A percentile compares a stretch with the other conserved stretches of the same genome.
phyloP scores from a whole-genome alignment of 495 filamentous ascomycete species.

The Neurospora tetraspora region DNA sequence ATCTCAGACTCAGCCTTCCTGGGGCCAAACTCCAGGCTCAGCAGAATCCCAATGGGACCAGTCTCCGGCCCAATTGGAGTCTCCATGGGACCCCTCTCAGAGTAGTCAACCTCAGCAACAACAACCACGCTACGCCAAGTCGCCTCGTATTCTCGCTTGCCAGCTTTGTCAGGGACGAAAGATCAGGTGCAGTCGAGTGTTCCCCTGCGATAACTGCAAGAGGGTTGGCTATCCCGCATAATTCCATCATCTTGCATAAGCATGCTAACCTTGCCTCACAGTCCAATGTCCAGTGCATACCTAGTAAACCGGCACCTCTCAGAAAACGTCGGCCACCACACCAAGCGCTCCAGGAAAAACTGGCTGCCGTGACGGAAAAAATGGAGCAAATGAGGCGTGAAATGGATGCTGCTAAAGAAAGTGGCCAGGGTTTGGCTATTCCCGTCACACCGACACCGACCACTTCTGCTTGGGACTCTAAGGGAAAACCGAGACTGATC shows the following conservation, averaged over 20 bases:
- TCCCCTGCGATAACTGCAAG: slow-evolving; percentile 55
- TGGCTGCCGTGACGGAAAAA: slow-evolving; percentile 13
- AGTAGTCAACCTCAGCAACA: neutral
- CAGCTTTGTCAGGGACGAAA: slow-evolving; percentile 53
- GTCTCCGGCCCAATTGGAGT: neutral
- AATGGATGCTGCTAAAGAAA: neutral
- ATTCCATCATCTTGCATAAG: slow-evolving; percentile 1
- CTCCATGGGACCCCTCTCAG: neutral
- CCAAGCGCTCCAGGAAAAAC: slow-evolving; percentile 38
- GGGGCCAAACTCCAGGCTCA: neutral
- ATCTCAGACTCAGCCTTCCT: neutral
- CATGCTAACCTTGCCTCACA: slow-evolving; percentile 8
- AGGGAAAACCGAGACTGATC: slow-evolving; percentile 27
- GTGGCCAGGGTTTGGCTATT: neutral
- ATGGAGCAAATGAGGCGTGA: neutral
- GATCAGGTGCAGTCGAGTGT: slow-evolving; percentile 58
- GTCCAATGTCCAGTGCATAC: slow-evolving; percentile 36
- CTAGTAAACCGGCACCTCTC: slow-evolving; percentile 38
- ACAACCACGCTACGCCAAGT: slow-evolving; percentile 8
- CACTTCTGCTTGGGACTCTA: slow-evolving; percentile 18
- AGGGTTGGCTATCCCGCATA: neutral
- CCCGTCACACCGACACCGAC: neutral
- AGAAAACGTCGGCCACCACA: slow-evolving; percentile 37
- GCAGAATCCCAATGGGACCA: neutral
- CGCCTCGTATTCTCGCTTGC: slow-evolving; percentile 29